These are phyloP conservation scores for Trichoderma reesei DNA, from an alignment of 495 filamentous ascomycete species.

Conservation along the genomic window DNA sequence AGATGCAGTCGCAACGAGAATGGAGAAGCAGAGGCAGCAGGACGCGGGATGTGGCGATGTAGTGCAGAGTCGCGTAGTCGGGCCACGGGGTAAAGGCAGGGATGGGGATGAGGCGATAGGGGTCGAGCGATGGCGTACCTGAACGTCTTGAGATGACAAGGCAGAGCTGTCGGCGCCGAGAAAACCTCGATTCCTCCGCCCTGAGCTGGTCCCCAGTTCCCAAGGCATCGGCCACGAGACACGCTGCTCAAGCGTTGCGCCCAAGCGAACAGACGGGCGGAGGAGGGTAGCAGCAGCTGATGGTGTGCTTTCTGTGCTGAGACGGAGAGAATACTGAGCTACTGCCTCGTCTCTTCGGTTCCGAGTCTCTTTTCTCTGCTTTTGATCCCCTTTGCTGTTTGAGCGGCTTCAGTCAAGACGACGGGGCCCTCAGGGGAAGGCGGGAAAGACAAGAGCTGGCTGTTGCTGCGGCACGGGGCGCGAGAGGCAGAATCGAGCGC, in stretches of 20 bases:
- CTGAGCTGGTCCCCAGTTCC: neutral
- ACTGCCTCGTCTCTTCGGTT: too few relatives aligned
- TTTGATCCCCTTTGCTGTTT: neutral
- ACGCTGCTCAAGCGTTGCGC: neutral
- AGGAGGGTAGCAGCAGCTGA: neutral
- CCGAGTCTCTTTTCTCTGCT: neutral
- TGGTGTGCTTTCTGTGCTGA: neutral
- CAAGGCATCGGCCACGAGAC: neutral
- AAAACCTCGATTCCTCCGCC: slow-evolving; percentile 9
- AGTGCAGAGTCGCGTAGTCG: too few relatives aligned
- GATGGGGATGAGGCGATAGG: neutral
- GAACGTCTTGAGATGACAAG: neutral
- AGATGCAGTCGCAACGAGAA: slow-evolving; percentile 6
- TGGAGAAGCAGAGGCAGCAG: neutral
- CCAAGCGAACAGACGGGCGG: neutral
- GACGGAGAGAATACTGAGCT: too few relatives aligned
- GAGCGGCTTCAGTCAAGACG: too few relatives aligned
- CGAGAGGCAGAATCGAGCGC: neutral
- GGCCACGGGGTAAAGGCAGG: too few relatives aligned
- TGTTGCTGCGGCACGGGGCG: neutral
- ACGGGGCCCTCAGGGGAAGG: too few relatives aligned
- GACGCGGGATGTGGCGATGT: neutral
- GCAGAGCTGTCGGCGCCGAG: slow-evolving; percentile 10
- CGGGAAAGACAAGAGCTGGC: too few relatives aligned
- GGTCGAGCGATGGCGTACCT: neutral